Percentiles rank a stretch among this genome's conserved stretches.
These are phyloP conservation scores for Vitis labrusca DNA, from an alignment of 164 flowering plant genomes.

Conservation along the genomic window DNA sequence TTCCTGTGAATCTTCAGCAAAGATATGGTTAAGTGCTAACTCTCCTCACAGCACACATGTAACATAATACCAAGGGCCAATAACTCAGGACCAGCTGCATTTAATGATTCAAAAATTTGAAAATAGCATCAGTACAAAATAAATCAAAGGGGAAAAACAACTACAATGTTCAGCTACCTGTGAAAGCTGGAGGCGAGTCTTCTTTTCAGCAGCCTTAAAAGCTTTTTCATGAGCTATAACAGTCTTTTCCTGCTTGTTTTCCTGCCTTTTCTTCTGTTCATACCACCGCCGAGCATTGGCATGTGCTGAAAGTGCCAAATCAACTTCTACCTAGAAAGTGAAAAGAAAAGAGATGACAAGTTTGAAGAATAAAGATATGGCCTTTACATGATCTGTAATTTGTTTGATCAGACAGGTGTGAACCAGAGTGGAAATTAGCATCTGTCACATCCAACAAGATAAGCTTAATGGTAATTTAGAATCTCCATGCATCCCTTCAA, in stretches of 20 bases:
- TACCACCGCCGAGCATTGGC: conserved; percentile 97
- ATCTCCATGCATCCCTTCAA: not conserved
- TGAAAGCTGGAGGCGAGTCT: conserved; percentile 88
- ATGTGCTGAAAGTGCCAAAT: conserved; percentile 92
- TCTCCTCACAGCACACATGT: too few species aligned
- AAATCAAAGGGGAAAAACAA: not conserved
- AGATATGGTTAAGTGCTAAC: too few species aligned
- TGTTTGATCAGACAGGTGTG: not conserved
- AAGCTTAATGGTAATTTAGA: not conserved
- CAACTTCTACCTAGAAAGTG: conserved; percentile 82
- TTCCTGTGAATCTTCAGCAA: too few species aligned
- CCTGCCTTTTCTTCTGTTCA: conserved; percentile 86
- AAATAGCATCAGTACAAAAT: not conserved
- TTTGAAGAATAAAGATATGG: not conserved
- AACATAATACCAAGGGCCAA: too few species aligned
- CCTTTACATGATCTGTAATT: too few species aligned
- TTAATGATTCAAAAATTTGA: not conserved
- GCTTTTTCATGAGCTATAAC: conserved; percentile 91
- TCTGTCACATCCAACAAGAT: not conserved
- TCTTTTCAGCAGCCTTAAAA: conserved; percentile 95
- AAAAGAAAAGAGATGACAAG: not conserved
- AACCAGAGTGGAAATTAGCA: not conserved
- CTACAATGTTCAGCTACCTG: conserved; percentile 47
- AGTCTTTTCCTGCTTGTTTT: conserved; percentile 90
- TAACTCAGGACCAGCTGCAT: too few species aligned